Conservation (phyloP, 192 early-diverging fungal species). For the Backusella tarrabulga region DNA sequence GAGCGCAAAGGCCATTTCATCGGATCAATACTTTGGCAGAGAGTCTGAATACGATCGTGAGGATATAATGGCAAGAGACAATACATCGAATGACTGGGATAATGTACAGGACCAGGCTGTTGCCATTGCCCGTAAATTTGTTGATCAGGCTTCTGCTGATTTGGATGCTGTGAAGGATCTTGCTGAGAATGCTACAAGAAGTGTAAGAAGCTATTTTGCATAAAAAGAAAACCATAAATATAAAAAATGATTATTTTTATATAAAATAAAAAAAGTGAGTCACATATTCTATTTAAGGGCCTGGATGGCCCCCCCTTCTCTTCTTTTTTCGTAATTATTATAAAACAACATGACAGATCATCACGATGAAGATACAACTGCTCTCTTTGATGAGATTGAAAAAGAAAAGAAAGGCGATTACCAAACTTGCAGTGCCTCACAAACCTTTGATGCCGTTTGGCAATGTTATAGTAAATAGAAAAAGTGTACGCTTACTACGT, state of each 20-base stretch:
- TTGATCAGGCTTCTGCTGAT: conserved; percentile 44
- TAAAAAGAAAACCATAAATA: not conserved
- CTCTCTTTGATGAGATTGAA: conserved; percentile 25
- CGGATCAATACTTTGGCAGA: conserved; percentile 82
- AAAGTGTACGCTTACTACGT: too few species aligned
- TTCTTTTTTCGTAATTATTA: not conserved
- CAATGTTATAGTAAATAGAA: conserved; percentile 29
- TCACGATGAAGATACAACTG: conserved; percentile 14
- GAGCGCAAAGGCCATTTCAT: conserved; percentile 74
- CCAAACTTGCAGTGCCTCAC: conserved; percentile 24
- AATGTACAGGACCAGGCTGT: conserved; percentile 34
- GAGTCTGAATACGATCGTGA: conserved; percentile 42
- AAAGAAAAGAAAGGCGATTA: conserved; percentile 18
- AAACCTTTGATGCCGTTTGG: conserved; percentile 30
- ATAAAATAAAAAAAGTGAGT: not conserved
- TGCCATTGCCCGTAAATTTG: conserved; percentile 44
- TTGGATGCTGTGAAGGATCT: conserved; percentile 39
- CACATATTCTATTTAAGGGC: not conserved
- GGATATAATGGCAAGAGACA: not conserved
- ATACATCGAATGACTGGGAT: conserved; percentile 27
- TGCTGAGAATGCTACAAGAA: conserved; percentile 35
- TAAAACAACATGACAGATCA: conserved; percentile 10
- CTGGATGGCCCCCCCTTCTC: not conserved
- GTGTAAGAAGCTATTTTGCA: conserved; percentile 20
- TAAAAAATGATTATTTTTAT: not conserved